phyloP scores from a whole-genome alignment of 805 yeast genomes.

The Ogataea pignaliae region DNA sequence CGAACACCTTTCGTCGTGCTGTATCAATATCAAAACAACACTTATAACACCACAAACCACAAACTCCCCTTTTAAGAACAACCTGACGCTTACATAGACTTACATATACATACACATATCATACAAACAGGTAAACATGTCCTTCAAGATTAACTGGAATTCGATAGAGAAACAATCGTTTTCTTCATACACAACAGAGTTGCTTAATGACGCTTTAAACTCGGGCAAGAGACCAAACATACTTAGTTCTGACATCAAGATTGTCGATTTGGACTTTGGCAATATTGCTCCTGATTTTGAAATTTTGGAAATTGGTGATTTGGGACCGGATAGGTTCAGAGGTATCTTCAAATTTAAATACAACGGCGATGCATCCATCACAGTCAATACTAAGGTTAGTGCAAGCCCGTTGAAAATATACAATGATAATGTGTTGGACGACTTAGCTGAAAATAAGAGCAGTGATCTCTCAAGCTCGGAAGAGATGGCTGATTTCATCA shows the following conservation, averaged over 20 bases:
- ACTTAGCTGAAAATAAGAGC: slow-evolving; percentile 29
- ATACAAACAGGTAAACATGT: slow-evolving; percentile 45
- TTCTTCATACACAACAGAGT: slow-evolving; percentile 56
- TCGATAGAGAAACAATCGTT: slow-evolving; percentile 63
- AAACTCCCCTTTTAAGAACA: no score
- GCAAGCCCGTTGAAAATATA: slow-evolving; percentile 80
- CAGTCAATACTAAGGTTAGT: slow-evolving; percentile 74
- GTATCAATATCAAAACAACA: no score
- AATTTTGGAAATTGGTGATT: slow-evolving; percentile 77
- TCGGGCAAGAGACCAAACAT: slow-evolving; percentile 69
- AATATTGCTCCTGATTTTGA: slow-evolving; percentile 70
- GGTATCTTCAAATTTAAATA: slow-evolving; percentile 79
- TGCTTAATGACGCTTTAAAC: slow-evolving; percentile 68
- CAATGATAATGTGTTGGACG: slow-evolving; percentile 28
- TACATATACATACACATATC: no score
- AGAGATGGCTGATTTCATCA: slow-evolving; percentile 43
- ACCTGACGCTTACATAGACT: no score
- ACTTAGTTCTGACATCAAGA: slow-evolving; percentile 62
- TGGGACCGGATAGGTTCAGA: slow-evolving; percentile 69
- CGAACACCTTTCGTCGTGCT: no score
- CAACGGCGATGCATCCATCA: slow-evolving; percentile 69
- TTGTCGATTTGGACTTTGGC: slow-evolving; percentile 70
- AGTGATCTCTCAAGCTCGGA: slow-evolving; percentile 24
- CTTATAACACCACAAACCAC: no score
- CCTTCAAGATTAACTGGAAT: slow-evolving; percentile 76